A percentile compares a stretch with the other conserved stretches of the same genome.
Conservation (phyloP, 495 filamentous ascomycete species). For the Mytilinidion resinicola region DNA sequence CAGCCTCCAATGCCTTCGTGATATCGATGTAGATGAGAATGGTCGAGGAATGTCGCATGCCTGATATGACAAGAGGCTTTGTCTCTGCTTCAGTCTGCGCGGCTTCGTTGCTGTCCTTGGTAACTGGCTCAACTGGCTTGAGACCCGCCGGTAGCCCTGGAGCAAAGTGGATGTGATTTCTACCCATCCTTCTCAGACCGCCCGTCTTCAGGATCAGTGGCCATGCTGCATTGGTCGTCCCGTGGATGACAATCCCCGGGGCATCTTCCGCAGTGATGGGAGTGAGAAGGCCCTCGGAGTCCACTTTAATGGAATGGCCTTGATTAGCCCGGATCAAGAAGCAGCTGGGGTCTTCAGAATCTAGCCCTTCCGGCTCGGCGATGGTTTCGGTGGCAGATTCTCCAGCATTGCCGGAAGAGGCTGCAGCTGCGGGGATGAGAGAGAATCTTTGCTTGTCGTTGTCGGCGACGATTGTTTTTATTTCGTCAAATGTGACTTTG, state of each 20-base stretch:
- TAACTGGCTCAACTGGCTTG: conserved; percentile 18
- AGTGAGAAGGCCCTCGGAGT: conserved; percentile 59
- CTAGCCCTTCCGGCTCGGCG: conserved; percentile 4
- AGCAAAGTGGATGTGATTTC: conserved; percentile 85
- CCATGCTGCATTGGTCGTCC: conserved; percentile 77
- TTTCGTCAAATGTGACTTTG: conserved; percentile 64
- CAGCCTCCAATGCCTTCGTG: conserved; percentile 53
- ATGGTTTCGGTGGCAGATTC: conserved; percentile 28
- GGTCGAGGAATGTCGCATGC: conserved; percentile 76
- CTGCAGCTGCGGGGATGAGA: conserved; percentile 41
- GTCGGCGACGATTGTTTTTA: conserved; percentile 59
- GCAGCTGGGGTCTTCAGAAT: conserved; percentile 47
- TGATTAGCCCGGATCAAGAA: conserved; percentile 93
- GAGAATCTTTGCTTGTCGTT: conserved; percentile 93
- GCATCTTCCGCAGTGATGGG: conserved; percentile 55
- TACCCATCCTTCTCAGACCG: conserved; percentile 68
- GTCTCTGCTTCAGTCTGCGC: neutral
- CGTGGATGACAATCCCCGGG: conserved; percentile 69
- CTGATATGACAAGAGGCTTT: conserved; percentile 59
- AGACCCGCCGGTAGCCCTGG: conserved; percentile 53
- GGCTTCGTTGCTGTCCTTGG: conserved; percentile 20
- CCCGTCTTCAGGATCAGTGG: conserved; percentile 62
- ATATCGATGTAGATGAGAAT: conserved; percentile 78
- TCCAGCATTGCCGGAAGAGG: no score
- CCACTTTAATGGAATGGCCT: conserved; percentile 72